Evolutionary conservation across 164 flowering plant genomes (phyloP).

Genomic region (Piper betle): DNA sequence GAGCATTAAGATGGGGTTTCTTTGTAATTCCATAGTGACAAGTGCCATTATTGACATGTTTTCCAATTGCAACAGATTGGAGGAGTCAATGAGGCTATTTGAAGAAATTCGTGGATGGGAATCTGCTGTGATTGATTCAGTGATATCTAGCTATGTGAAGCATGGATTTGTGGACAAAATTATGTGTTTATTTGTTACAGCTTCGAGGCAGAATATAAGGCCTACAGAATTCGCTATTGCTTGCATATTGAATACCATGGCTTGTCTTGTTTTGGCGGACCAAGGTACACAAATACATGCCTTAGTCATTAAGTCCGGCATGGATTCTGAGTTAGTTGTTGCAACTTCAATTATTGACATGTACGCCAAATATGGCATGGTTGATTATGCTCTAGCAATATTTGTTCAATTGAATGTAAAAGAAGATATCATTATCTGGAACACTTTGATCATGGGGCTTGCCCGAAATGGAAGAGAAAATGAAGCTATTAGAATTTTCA

Average conservation of each 20-base stretch:
- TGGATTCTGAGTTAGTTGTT: slow-evolving; percentile 32
- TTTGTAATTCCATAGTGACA: slow-evolving; percentile 42
- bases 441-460: slow-evolving; percentile 44
- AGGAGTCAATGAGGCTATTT: slow-evolving; percentile 38
- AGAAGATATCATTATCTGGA: slow-evolving; percentile 57
- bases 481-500: slow-evolving; percentile 26
- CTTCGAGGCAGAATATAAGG: slow-evolving; percentile 21
- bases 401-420: slow-evolving; percentile 23
- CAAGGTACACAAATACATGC: slow-evolving; percentile 46
- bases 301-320: slow-evolving; percentile 37
- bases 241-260: slow-evolving; percentile 27
- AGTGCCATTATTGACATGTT: slow-evolving; percentile 69
- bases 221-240: slow-evolving; percentile 48
- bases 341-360: slow-evolving; percentile 45
- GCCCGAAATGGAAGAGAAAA: slow-evolving; percentile 29
- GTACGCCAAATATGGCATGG: slow-evolving; percentile 36
- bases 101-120: slow-evolving; percentile 30
- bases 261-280: slow-evolving; percentile 19
- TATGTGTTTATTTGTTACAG: slow-evolving; percentile 24
- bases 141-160: slow-evolving; percentile 43
- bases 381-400: slow-evolving; percentile 26
- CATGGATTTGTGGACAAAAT: slow-evolving; percentile 31
- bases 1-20: slow-evolving; percentile 39
- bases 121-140: slow-evolving; percentile 37
- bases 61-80: slow-evolving; percentile 59